Evolutionary conservation across 2,329 filamentous ascomycete genomes (phyloP).

Genomic region (Fusarium proliferatum): DNA sequence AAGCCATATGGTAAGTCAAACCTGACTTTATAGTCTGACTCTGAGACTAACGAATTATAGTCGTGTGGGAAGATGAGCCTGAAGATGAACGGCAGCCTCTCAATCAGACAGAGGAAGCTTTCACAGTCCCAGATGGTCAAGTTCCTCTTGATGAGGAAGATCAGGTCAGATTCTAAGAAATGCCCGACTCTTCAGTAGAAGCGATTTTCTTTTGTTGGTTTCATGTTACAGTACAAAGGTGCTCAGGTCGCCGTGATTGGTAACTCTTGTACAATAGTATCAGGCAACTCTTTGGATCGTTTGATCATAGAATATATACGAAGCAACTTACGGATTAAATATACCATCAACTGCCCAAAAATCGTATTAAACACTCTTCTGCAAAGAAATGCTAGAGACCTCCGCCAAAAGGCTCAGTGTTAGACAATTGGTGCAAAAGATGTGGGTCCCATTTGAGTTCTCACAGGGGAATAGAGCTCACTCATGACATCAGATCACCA

Average conservation of each 20-base stretch:
- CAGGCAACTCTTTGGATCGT: background rate
- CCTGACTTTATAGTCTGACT: too few relatives aligned
- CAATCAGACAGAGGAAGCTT: constrained; percentile 20
- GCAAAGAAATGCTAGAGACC: background rate
- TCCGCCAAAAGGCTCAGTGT: constrained; percentile 6
- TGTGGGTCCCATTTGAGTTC: constrained; percentile 27
- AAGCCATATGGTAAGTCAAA: constrained; percentile 76
- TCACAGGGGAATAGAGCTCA: constrained; percentile 11
- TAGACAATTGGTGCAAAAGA: constrained; percentile 35
- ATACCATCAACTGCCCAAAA: background rate
- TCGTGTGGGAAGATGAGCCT: constrained; percentile 48
- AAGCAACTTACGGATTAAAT: constrained; percentile 8
- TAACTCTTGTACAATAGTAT: constrained; percentile 4
- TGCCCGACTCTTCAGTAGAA: background rate
- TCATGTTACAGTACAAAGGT: background rate
- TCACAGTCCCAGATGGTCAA: constrained; percentile 18
- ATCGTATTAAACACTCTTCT: background rate
- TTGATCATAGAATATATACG: constrained; percentile 15
- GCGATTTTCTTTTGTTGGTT: background rate
- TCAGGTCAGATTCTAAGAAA: constrained; percentile 43
- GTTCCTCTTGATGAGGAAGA: constrained; percentile 46
- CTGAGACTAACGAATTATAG: constrained; percentile 40
- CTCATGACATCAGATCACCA: constrained; percentile 41
- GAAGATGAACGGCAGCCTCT: constrained; percentile 44
- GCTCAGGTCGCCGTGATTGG: background rate